These are phyloP conservation scores for Cystoderma amianthinum DNA, from an alignment of 768 basidiomycete species.

Conservation along the genomic window DNA sequence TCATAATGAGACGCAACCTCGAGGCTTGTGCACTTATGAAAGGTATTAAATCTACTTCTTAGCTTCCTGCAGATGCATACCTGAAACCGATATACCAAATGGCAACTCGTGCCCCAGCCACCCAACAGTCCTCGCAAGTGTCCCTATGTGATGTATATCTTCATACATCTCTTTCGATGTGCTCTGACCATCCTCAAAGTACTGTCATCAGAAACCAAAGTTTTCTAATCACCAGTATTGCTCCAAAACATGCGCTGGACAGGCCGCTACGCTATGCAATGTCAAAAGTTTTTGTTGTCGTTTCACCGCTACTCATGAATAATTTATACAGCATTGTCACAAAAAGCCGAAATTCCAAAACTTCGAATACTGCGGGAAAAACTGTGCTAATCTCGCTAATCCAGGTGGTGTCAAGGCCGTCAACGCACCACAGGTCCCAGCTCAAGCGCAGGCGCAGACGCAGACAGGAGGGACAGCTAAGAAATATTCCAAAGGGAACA, in stretches of 20 bases:
- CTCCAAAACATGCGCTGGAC: slow-evolving; percentile 47
- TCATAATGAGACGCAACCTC: background rate
- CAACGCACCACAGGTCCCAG: no score
- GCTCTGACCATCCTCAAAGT: no score
- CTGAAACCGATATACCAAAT: slow-evolving; percentile 12
- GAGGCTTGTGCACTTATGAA: background rate
- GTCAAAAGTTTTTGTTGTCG: no score
- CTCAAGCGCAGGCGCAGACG: background rate
- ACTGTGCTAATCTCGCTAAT: slow-evolving; percentile 45
- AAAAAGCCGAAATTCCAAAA: slow-evolving; percentile 52
- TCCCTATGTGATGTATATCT: slow-evolving; percentile 33
- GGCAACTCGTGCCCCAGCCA: slow-evolving; percentile 17
- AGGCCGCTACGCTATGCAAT: slow-evolving; percentile 36
- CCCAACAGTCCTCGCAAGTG: slow-evolving; percentile 13
- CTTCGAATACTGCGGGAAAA: slow-evolving; percentile 60
- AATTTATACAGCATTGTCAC: slow-evolving; percentile 46
- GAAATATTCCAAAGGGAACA: slow-evolving; percentile 9
- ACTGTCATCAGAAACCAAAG: slow-evolving; percentile 44
- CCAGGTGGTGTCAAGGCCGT: slow-evolving; percentile 13
- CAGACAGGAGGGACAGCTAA: slow-evolving; percentile 6
- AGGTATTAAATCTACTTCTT: slow-evolving; percentile 5
- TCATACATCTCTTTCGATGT: no score
- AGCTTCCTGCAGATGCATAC: background rate
- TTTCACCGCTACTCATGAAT: slow-evolving; percentile 1
- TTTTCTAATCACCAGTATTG: slow-evolving; percentile 39